Percentiles rank a stretch among this genome's conserved stretches.
These are phyloP conservation scores for Psidium guajava DNA, from an alignment of 345 rosid species.

Conservation along the genomic window DNA sequence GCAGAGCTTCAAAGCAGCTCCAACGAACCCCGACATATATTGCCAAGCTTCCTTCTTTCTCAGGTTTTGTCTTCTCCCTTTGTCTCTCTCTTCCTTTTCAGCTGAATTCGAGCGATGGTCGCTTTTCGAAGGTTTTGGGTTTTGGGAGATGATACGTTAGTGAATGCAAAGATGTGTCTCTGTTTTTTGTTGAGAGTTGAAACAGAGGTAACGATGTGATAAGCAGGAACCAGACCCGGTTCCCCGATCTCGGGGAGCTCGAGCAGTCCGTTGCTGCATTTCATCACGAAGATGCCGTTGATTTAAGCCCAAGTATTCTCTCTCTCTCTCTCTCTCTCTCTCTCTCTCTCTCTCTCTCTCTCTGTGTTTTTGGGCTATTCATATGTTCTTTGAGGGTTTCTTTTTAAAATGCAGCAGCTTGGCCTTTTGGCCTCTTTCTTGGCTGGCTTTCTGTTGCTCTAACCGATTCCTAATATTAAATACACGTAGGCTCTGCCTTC, in stretches of 20 bases:
- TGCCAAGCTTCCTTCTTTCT: slow-evolving; percentile 56
- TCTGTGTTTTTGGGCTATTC: background rate
- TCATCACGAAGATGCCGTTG: slow-evolving; percentile 57
- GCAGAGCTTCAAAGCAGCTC: slow-evolving; percentile 70
- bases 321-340: background rate
- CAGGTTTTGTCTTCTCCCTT: slow-evolving; percentile 31
- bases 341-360: background rate
- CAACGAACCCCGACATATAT: slow-evolving; percentile 43
- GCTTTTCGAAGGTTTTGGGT: background rate
- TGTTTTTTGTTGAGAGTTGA: background rate
- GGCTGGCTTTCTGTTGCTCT: background rate
- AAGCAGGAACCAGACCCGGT: slow-evolving; percentile 27
- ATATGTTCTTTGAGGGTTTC: background rate
- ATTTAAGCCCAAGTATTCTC: slow-evolving; percentile 67
- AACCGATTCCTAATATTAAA: background rate
- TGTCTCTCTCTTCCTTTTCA: background rate
- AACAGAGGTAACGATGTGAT: slow-evolving; percentile 32
- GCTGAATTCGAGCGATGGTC: background rate
- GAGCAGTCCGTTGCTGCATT: slow-evolving; percentile 46
- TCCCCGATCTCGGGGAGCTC: slow-evolving; percentile 67
- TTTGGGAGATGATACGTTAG: background rate
- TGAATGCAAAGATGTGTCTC: background rate
- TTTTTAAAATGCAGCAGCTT: background rate
- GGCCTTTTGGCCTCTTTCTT: background rate
- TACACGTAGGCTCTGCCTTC: slow-evolving; percentile 39